phyloP scores from a whole-genome alignment of 2,329 filamentous ascomycete species.

The Cladosporium halotolerans region DNA sequence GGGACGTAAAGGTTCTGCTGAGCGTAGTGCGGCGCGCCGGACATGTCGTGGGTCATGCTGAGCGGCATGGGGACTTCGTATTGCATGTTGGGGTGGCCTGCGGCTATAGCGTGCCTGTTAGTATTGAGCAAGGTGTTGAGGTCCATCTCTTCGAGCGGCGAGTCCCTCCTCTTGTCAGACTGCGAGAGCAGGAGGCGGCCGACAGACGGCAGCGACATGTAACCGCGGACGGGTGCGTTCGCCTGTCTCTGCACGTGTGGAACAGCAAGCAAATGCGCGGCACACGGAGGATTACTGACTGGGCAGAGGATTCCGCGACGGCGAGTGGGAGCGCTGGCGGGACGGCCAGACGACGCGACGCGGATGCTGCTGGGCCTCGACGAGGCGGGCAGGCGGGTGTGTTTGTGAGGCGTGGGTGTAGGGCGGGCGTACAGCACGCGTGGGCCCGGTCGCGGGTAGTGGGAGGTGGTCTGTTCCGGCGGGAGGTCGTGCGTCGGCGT shows the following conservation, averaged over 20 bases:
- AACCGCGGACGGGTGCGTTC: slow-evolving; percentile 1
- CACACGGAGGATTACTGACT: slow-evolving; percentile 18
- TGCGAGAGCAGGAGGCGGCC: slow-evolving; percentile 23
- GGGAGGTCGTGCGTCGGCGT: slow-evolving; percentile 23
- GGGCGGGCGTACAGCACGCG: slow-evolving; percentile 9
- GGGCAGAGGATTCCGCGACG: slow-evolving; percentile 21
- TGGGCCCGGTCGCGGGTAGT: slow-evolving; percentile 17
- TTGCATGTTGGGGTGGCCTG: slow-evolving; percentile 33
- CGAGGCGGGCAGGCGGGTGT: slow-evolving; percentile 1
- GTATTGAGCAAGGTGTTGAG: slow-evolving; percentile 33
- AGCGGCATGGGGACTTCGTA: slow-evolving; percentile 32
- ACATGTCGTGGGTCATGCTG: slow-evolving; percentile 27
- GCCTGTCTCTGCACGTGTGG: slow-evolving; percentile 7
- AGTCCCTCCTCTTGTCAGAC: slow-evolving; percentile 32
- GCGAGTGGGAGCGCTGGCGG: slow-evolving; percentile 11
- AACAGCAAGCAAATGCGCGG: slow-evolving; percentile 3
- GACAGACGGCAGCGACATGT: slow-evolving; percentile 29
- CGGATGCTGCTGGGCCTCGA: slow-evolving; percentile 10
- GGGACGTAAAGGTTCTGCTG: slow-evolving; percentile 42
- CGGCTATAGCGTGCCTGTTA: slow-evolving; percentile 30
- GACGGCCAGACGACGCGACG: slow-evolving; percentile 17
- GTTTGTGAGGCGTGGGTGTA: neutral
- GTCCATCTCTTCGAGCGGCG: slow-evolving; percentile 31
- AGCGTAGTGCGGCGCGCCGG: slow-evolving; percentile 27
- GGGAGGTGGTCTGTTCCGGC: slow-evolving; percentile 22